Conservation (phyloP, 1,139 yeast species). For the Nadsonia starkeyi-henricii region DNA sequence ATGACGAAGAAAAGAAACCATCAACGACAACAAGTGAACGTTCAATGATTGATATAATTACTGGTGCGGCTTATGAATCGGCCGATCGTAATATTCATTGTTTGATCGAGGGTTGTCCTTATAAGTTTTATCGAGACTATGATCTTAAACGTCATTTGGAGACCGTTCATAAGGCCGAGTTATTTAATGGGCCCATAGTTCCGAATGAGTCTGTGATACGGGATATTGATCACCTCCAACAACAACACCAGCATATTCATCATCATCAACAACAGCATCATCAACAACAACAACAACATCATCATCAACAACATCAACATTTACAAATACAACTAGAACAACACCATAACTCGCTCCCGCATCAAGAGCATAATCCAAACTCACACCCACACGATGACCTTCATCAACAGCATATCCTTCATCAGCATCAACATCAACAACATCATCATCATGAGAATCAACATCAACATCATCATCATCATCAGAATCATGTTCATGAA, state of each 20-base stretch:
- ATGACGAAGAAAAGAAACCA: background rate
- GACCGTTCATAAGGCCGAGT: constrained; percentile 12
- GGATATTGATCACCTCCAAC: background rate
- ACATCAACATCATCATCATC: background rate
- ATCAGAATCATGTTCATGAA: background rate
- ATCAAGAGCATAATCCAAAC: too few species aligned
- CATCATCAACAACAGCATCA: background rate
- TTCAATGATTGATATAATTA: constrained; percentile 20
- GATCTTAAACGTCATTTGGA: constrained; percentile 27
- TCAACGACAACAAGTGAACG: constrained; percentile 1
- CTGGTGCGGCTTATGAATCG: constrained; percentile 25
- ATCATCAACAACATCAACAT: background rate
- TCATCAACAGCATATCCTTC: too few species aligned
- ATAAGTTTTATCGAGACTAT: constrained; percentile 25
- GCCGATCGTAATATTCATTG: constrained; percentile 21
- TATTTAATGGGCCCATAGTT: background rate
- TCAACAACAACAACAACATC: background rate
- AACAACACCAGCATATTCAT: background rate
- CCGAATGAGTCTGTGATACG: background rate
- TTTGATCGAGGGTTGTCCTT: constrained; percentile 21
- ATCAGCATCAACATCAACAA: background rate
- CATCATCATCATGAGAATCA: background rate
- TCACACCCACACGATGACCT: too few species aligned
- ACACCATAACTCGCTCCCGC: background rate
- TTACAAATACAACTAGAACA: background rate